Conservation (phyloP, 2,329 filamentous ascomycete species). For the Clarireedia monteithiana region DNA sequence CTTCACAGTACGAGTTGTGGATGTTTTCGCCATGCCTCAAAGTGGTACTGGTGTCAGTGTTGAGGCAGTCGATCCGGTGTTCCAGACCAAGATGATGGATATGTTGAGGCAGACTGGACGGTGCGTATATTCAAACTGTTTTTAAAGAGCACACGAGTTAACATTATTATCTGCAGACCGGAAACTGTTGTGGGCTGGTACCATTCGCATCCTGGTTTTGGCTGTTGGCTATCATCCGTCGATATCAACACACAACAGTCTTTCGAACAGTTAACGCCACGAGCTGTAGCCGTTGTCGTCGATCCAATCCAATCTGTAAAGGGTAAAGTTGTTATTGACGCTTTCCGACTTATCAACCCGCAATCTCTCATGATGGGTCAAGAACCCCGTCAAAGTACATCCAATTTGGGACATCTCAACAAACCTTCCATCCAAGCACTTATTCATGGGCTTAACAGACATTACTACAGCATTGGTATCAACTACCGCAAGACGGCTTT, state of each 20-base stretch:
- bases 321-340: conserved; percentile 98
- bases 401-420: conserved; percentile 94
- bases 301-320: conserved; percentile 99
- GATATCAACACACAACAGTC: conserved; percentile 99
- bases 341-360: conserved; percentile 96
- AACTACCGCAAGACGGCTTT: conserved; percentile 96
- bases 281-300: conserved; percentile 94
- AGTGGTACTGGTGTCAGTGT: conserved; percentile 97
- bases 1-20: conserved; percentile 95
- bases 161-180: conserved; percentile 48
- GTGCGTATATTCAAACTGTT: conserved; percentile 36
- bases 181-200: conserved; percentile 99
- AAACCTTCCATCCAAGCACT: conserved; percentile 99
- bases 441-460: conserved; percentile 94
- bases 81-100: conserved; percentile 99
- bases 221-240: conserved; percentile 97
- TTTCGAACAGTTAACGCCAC: conserved; percentile 97
- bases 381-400: conserved; percentile 94
- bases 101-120: conserved; percentile 96
- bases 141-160: conserved; percentile 2
- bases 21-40: conserved; percentile 99
- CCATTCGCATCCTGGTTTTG: conserved; percentile 97
- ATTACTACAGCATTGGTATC: conserved; percentile 99
- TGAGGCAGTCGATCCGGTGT: conserved; percentile 95
- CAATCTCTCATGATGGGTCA: conserved; percentile 97